These are phyloP conservation scores for Rosa multiflora DNA, from an alignment of 306 rosid species.

Conservation along the genomic window DNA sequence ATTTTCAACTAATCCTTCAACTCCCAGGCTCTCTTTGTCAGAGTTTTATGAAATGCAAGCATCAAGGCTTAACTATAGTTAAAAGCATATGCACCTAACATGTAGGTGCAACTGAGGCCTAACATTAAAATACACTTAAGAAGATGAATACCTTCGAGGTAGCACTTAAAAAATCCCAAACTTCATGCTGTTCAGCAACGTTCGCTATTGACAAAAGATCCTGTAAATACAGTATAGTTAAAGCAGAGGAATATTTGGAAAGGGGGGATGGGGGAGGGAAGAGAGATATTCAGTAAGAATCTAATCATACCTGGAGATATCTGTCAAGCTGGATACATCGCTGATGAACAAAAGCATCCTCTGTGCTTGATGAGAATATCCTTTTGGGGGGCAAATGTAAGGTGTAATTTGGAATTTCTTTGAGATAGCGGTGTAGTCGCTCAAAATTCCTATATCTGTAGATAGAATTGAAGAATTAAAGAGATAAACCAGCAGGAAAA, in stretches of 20 bases:
- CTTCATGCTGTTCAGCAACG: slow-evolving; percentile 94
- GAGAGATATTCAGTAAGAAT: slow-evolving; percentile 20
- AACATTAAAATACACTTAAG: slow-evolving; percentile 22
- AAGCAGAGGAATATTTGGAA: slow-evolving; percentile 15
- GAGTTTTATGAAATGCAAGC: not conserved
- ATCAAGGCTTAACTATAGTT: not conserved
- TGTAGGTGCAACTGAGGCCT: slow-evolving; percentile 8
- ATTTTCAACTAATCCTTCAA: not conserved
- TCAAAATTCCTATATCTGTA: slow-evolving; percentile 94
- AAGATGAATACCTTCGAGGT: slow-evolving; percentile 76
- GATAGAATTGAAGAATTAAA: slow-evolving; percentile 16
- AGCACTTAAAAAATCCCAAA: slow-evolving; percentile 91
- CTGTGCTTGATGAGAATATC: slow-evolving; percentile 97
- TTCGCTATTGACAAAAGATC: slow-evolving; percentile 91
- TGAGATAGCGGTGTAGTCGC: slow-evolving; percentile 86
- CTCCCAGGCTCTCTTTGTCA: not conserved
- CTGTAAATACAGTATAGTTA: slow-evolving; percentile 44
- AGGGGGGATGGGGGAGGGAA: not conserved
- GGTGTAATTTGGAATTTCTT: slow-evolving; percentile 89
- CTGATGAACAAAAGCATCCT: slow-evolving; percentile 96
- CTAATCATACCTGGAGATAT: slow-evolving; percentile 72
- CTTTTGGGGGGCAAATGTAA: slow-evolving; percentile 94
- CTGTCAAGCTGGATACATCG: slow-evolving; percentile 96
- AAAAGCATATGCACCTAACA: not conserved
- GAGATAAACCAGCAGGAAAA: not conserved